Evolutionary conservation across 352 stramenopile genomes (phyloP), one percentile per base, ranked within the genome.

Genomic region (Phytophthora brassicae): DNA sequence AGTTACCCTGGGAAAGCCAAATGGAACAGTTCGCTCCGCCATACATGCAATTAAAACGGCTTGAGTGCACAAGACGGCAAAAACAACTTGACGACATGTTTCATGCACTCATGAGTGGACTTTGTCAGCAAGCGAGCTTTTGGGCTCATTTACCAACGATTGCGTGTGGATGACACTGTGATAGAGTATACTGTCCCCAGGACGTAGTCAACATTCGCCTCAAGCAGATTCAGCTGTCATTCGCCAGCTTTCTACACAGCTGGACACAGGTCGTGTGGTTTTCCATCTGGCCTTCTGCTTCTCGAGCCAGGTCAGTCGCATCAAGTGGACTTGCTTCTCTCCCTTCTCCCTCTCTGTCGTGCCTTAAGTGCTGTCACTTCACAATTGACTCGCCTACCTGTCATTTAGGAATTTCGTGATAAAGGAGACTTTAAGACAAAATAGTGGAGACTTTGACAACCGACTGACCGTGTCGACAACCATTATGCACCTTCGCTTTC

Each of bases 401-500:
- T 41, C 45, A 20, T 36, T 45, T 66, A 56, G 22, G 55, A 29
- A n/a, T n/a, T 56, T 20, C 16, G 28, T 39, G 45, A 14, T 56
- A 57, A 9, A 43, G 35, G 35, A 41, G 35, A 41, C 35, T 16
- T 41, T 19, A 16, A 19, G 35, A 20, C 35, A 16, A n/a, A 31
- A 31, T 31, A 31, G n/a, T 7, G 35, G 42, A 60, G 49, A 66
- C 58, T 51, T 42, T 42, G 43, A 31, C 14, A 23, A 44, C 38
- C 22, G 38, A 24, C 38, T 12, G 11, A 24, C 19, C 11, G 35
- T 41, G 31, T 43, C 5, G n/a, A 44, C 6, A 17, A 23, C 29
- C 12, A 29, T n/a, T 50, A 90, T 90, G 81, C 79, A 86, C 33
- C 81, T 89, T 56, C 80, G 79, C 36, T 90, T 90, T 70, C 81